Evolutionary conservation across 306 rosid species (phyloP).

Genomic region (Sophora flavescens): DNA sequence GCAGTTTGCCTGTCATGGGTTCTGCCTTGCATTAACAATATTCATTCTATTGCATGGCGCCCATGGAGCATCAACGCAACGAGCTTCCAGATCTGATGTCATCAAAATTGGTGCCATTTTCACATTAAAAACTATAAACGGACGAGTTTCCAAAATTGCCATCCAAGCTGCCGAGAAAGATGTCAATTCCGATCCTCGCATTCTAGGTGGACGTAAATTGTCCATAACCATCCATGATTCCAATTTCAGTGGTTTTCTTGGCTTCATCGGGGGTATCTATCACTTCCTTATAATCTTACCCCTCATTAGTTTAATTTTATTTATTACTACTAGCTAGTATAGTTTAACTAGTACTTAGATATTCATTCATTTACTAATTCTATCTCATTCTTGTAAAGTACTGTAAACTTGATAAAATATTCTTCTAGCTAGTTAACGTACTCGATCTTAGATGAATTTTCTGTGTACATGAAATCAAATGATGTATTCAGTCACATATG

Average conservation of each 20-base stretch:
- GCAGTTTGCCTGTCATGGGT: conserved; percentile 3
- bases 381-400: background rate
- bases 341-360: background rate
- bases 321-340: background rate
- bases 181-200: conserved; percentile 70
- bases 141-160: conserved; percentile 72
- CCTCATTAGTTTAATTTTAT: too few species aligned
- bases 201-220: conserved; percentile 68
- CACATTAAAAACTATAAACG: conserved; percentile 65
- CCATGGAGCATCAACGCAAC: conserved; percentile 44
- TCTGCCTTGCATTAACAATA: conserved; percentile 49
- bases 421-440: too few species aligned
- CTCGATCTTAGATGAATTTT: too few species aligned
- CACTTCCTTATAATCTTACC: background rate
- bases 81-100: conserved; percentile 52
- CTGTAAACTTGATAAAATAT: background rate
- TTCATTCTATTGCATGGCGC: conserved; percentile 44
- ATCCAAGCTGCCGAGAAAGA: conserved; percentile 75
- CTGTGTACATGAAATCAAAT: too few species aligned
- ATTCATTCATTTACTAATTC: background rate
- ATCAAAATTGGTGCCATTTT: conserved; percentile 77
- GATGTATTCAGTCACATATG: too few species aligned
- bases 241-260: conserved; percentile 78
- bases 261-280: conserved; percentile 69
- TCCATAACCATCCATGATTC: conserved; percentile 54